Evolutionary conservation across 192 early-diverging fungal species (phyloP).

Genomic region (Umbelopsis isabellina): DNA sequence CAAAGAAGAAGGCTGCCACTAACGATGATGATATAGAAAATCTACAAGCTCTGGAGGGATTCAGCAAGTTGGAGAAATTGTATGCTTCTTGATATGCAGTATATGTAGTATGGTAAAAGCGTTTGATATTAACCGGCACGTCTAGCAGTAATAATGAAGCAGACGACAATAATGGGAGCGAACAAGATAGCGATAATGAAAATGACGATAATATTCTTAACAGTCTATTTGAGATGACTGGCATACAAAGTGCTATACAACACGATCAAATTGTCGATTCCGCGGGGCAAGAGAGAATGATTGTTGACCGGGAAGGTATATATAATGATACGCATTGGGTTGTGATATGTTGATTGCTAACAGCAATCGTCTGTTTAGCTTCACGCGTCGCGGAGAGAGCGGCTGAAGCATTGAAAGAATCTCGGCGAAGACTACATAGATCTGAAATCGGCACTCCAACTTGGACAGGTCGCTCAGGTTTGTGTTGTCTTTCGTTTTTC

Average conservation of each 20-base stretch:
- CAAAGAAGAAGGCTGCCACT: constrained; percentile 19
- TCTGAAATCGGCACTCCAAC: constrained; percentile 71
- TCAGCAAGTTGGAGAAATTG: constrained; percentile 46
- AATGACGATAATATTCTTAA: constrained; percentile 64
- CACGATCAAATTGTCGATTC: constrained; percentile 90
- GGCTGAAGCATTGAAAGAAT: constrained; percentile 72
- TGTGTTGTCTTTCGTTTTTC: constrained; percentile 45
- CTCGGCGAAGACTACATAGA: constrained; percentile 60
- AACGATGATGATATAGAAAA: constrained; percentile 37
- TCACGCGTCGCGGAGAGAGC: constrained; percentile 79
- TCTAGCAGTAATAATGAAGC: neutral
- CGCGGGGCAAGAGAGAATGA: constrained; percentile 58
- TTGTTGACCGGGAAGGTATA: constrained; percentile 74
- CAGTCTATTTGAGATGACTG: constrained; percentile 81
- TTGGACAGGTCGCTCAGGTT: constrained; percentile 87
- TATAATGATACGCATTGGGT: neutral
- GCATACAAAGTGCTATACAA: constrained; percentile 86
- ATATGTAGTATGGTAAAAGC: constrained; percentile 29
- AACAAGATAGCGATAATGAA: constrained; percentile 24
- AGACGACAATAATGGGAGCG: constrained; percentile 17
- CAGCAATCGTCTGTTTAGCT: constrained; percentile 45
- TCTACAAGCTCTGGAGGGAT: constrained; percentile 37
- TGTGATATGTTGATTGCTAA: neutral
- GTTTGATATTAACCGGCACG: constrained; percentile 26
- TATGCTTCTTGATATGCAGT: constrained; percentile 12